Evolutionary conservation across 2,329 filamentous ascomycete genomes (phyloP).

Genomic region (Phialocephala sp.): DNA sequence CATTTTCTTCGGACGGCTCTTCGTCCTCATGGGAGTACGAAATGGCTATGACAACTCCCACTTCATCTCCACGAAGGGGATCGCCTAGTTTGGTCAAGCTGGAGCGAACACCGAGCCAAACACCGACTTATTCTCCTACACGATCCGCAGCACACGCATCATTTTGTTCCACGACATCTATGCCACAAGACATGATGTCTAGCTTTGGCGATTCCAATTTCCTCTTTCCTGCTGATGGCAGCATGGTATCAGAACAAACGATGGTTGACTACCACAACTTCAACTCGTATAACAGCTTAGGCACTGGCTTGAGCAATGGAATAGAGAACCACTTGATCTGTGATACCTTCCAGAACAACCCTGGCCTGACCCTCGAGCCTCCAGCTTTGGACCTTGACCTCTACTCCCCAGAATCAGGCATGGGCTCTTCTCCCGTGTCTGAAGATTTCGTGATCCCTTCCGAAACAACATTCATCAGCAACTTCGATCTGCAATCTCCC

Average conservation of each 20-base stretch:
- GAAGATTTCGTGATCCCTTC: slow-evolving; percentile 37
- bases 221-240: background rate
- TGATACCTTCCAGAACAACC: slow-evolving; percentile 16
- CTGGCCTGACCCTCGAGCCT: slow-evolving; percentile 25
- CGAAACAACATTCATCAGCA: slow-evolving; percentile 36
- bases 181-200: slow-evolving; percentile 30
- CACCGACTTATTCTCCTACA: slow-evolving; percentile 17
- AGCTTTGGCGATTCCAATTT: slow-evolving; percentile 22
- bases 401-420: slow-evolving; percentile 31
- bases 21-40: slow-evolving; percentile 24
- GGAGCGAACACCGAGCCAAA: slow-evolving; percentile 25
- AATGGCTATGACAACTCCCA: slow-evolving; percentile 13
- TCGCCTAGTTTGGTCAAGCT: slow-evolving; percentile 24
- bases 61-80: slow-evolving; percentile 25
- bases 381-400: slow-evolving; percentile 31
- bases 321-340: slow-evolving; percentile 1
- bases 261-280: slow-evolving; percentile 8
- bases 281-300: slow-evolving; percentile 8
- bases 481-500: slow-evolving; percentile 30
- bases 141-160: slow-evolving; percentile 17
- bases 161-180: slow-evolving; percentile 27
- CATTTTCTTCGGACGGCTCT: slow-evolving; percentile 24
- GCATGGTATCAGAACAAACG: background rate
- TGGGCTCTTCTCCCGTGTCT: slow-evolving; percentile 22
- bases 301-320: background rate